Evolutionary conservation across 106 monocot species (phyloP).

Genomic region (Iris macrosiphon): DNA sequence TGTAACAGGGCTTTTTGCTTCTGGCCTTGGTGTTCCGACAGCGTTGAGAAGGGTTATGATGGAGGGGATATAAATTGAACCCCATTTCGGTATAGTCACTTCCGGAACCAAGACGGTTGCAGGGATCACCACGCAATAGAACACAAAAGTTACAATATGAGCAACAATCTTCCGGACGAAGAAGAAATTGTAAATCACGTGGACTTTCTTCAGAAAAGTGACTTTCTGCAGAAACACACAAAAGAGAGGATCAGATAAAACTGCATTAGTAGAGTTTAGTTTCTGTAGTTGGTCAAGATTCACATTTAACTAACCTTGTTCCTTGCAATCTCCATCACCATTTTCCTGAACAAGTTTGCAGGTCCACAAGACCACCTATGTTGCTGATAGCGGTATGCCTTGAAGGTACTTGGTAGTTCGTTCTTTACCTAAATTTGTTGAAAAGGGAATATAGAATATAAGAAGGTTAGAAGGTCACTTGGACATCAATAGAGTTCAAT

Average conservation of each 20-base stretch:
- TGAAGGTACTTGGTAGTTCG: constrained; percentile 35
- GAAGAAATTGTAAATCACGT: constrained; percentile 55
- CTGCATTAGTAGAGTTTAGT: neutral
- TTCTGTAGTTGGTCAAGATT: neutral
- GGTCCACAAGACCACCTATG: constrained; percentile 47
- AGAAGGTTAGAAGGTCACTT: neutral
- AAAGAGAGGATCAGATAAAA: constrained; percentile 4
- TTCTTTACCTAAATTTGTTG: constrained; percentile 26
- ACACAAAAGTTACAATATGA: constrained; percentile 44
- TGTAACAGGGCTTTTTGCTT: neutral
- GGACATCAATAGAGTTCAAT: no score
- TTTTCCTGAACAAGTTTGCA: constrained; percentile 36
- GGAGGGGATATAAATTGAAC: constrained; percentile 40
- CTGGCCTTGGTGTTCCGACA: constrained; percentile 45
- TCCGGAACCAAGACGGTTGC: constrained; percentile 40
- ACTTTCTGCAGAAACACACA: constrained; percentile 30
- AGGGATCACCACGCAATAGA: constrained; percentile 47
- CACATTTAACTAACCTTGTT: constrained; percentile 21
- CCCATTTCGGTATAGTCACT: constrained; percentile 43
- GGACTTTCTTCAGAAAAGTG: constrained; percentile 32
- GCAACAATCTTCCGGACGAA: constrained; percentile 45
- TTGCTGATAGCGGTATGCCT: constrained; percentile 46
- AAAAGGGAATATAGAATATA: neutral
- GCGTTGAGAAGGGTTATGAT: constrained; percentile 49
- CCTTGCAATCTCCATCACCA: constrained; percentile 32